Conservation (phyloP, 345 rosid species). For the Citrus inodora region DNA sequence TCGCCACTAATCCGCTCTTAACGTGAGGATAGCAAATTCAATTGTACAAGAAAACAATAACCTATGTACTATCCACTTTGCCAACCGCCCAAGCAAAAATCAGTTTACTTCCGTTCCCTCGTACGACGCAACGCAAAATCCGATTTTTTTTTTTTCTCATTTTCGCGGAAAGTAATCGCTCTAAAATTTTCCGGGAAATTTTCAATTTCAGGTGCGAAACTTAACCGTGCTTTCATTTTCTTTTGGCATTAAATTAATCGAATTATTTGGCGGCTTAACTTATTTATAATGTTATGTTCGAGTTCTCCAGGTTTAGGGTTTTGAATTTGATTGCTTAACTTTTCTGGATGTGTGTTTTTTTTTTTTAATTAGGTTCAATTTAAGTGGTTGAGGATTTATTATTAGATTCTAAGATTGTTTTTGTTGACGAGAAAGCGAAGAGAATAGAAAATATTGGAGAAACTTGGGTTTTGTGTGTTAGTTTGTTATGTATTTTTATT, state of each 20-base stretch:
- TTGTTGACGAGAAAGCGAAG: background rate
- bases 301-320: background rate
- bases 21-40: background rate
- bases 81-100: constrained; percentile 2
- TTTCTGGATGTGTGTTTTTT: background rate
- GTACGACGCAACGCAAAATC: background rate
- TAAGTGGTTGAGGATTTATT: background rate
- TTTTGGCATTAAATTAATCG: background rate
- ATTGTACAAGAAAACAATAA: background rate
- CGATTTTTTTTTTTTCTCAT: background rate
- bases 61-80: background rate
- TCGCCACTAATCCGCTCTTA: background rate
- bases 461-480: background rate
- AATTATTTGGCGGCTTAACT: background rate
- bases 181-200: background rate
- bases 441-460: background rate
- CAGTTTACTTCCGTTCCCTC: background rate
- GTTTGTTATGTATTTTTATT: background rate
- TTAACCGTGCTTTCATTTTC: background rate
- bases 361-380: background rate
- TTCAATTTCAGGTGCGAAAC: background rate
- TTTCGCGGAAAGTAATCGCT: background rate
- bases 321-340: background rate
- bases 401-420: background rate
- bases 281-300: background rate